Percentiles rank a stretch among this genome's conserved stretches.
Conservation (phyloP, 768 basidiomycete species). For the Trametes cinnabarina region DNA sequence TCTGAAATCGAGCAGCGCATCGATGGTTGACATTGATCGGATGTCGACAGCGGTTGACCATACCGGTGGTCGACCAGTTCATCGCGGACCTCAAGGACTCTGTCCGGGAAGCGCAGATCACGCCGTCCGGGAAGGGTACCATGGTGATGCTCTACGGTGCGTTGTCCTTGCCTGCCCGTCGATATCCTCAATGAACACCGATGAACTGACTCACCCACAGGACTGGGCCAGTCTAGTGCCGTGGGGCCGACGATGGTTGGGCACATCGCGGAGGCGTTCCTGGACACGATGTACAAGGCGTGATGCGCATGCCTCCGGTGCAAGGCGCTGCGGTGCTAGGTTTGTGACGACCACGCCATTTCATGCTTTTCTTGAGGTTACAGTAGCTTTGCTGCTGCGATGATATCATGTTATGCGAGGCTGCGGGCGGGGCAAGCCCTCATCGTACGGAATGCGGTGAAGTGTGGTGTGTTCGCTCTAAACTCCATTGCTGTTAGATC, state of each 20-base stretch:
- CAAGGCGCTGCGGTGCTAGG: no score
- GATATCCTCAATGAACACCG: background rate
- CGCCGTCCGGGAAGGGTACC: constrained; percentile 69
- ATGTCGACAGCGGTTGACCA: constrained; percentile 65
- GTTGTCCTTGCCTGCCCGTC: constrained; percentile 22
- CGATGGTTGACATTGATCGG: background rate
- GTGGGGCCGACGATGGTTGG: constrained; percentile 81
- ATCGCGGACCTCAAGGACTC: constrained; percentile 80
- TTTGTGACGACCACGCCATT: no score
- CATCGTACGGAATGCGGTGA: no score
- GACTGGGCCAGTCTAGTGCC: constrained; percentile 78
- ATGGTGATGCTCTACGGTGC: constrained; percentile 92
- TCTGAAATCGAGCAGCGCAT: no score
- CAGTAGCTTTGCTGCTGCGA: no score
- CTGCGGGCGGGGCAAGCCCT: no score
- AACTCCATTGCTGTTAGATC: no score
- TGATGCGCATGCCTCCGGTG: constrained; percentile 32
- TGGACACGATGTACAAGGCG: constrained; percentile 82
- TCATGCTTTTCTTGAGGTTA: no score
- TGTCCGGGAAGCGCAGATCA: constrained; percentile 65
- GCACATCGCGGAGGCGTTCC: constrained; percentile 72
- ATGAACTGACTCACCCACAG: constrained; percentile 35
- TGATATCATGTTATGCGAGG: no score
- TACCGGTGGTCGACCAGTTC: constrained; percentile 71
- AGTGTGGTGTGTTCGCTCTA: no score